These are phyloP conservation scores for Eucalyptus marginata DNA, from an alignment of 345 rosid species.

Conservation along the genomic window DNA sequence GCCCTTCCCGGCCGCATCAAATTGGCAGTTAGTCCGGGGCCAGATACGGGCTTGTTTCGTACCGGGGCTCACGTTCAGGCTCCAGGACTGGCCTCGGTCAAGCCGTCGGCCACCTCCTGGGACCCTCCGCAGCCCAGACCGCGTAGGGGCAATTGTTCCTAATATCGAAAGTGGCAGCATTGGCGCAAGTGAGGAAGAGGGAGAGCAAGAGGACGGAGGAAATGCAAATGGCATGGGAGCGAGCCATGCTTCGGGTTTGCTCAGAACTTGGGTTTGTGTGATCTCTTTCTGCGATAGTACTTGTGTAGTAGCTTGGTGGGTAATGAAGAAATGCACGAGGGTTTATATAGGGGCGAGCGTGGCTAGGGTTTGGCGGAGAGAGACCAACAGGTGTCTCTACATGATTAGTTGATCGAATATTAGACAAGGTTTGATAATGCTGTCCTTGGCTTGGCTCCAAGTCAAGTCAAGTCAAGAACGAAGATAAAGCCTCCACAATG, in stretches of 20 bases:
- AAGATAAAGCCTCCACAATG: neutral
- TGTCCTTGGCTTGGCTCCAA: neutral
- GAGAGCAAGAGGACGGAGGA: neutral
- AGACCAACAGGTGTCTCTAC: neutral
- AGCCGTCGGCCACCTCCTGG: constrained; percentile 18
- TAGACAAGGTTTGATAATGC: neutral
- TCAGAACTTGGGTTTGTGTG: neutral
- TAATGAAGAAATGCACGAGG: neutral
- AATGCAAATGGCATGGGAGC: neutral
- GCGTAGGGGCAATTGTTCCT: constrained; percentile 13
- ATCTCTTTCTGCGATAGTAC: neutral
- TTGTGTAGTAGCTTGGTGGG: neutral
- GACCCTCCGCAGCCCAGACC: constrained; percentile 6
- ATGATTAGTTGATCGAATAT: neutral
- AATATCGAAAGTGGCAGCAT: constrained; percentile 3
- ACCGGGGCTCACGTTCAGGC: neutral
- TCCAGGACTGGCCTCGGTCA: constrained; percentile 3
- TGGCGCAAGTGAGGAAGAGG: neutral
- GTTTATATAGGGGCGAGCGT: neutral
- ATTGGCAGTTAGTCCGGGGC: constrained; percentile 12
- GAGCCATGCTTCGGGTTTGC: neutral
- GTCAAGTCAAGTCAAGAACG: neutral
- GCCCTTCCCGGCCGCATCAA: constrained; percentile 9
- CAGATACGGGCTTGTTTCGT: constrained; percentile 13
- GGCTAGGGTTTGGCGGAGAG: neutral